These are phyloP conservation scores for Fusarium equiseti DNA, from an alignment of 2,329 filamentous ascomycete genomes.

Conservation along the genomic window DNA sequence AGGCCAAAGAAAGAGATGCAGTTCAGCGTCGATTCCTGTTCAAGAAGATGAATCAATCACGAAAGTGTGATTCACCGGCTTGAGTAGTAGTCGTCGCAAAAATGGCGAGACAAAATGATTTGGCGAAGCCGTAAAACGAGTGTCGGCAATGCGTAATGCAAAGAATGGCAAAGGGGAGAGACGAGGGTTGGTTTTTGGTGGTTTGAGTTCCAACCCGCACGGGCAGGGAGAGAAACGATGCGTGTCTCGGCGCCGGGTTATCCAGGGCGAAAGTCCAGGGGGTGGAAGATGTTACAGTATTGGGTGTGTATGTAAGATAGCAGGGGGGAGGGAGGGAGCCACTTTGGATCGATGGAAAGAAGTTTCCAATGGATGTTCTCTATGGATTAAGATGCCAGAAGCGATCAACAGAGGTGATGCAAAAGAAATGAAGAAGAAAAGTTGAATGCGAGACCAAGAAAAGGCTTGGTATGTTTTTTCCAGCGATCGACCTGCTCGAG, in stretches of 20 bases:
- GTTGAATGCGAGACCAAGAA: conserved; percentile 7
- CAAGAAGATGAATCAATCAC: conserved; percentile 33
- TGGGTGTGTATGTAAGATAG: conserved; percentile 32
- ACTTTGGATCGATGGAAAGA: conserved; percentile 33
- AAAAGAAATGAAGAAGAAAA: not conserved
- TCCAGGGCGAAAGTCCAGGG: conserved; percentile 39
- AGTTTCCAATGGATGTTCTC: conserved; percentile 17
- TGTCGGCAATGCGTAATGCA: conserved; percentile 45
- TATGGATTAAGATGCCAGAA: not conserved
- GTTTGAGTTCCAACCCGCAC: conserved; percentile 38
- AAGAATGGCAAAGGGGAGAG: conserved; percentile 42
- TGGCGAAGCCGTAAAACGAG: conserved; percentile 44
- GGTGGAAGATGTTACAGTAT: conserved; percentile 11
- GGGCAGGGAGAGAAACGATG: conserved; percentile 43
- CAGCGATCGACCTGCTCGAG: not conserved
- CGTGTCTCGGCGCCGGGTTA: conserved; percentile 46
- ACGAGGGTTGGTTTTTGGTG: conserved; percentile 41
- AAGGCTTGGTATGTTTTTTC: conserved; percentile 17
- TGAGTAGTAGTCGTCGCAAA: conserved; percentile 23
- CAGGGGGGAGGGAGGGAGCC: conserved; percentile 26
- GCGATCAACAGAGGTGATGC: not conserved
- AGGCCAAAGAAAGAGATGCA: conserved; percentile 25
- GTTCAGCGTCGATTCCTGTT: conserved; percentile 24
- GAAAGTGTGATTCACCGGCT: conserved; percentile 31
- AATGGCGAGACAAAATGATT: conserved; percentile 32